These are phyloP conservation scores for Colletotrichum viniferum DNA, from an alignment of 2,329 filamentous ascomycete species.

Conservation along the genomic window DNA sequence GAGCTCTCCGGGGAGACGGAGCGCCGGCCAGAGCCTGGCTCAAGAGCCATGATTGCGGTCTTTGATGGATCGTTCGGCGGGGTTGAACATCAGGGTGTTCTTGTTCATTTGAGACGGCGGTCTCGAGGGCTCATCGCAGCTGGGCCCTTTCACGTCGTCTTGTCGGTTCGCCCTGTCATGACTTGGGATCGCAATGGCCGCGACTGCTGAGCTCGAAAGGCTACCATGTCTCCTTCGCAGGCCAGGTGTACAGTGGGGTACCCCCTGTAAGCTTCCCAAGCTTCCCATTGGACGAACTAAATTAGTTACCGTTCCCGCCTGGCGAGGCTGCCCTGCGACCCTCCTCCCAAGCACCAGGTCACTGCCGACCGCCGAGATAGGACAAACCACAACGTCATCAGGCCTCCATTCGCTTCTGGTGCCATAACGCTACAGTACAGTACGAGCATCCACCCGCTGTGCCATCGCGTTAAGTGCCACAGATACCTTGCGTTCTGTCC, in stretches of 20 bases:
- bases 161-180: conserved; percentile 17
- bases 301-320: conserved; percentile 14
- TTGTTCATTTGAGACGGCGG: conserved; percentile 3
- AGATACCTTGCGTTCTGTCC: background rate
- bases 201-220: conserved; percentile 11
- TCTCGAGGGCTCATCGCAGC: conserved; percentile 31
- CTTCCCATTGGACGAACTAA: conserved; percentile 16
- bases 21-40: conserved; percentile 59
- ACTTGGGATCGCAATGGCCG: conserved; percentile 3
- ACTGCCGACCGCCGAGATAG: background rate
- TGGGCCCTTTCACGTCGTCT: background rate
- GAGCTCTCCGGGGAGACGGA: conserved; percentile 82
- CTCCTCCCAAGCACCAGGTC: background rate
- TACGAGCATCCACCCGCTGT: background rate
- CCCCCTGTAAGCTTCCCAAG: conserved; percentile 10
- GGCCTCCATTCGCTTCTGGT: background rate
- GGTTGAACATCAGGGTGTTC: conserved; percentile 9
- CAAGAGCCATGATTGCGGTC: conserved; percentile 63
- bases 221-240: conserved; percentile 20
- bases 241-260: conserved; percentile 14
- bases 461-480: background rate
- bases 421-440: background rate
- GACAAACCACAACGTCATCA: conserved; percentile 13
- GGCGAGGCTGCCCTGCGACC: conserved; percentile 9
- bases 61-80: conserved; percentile 8